phyloP scores from a whole-genome alignment of 2,329 filamentous ascomycete genomes.

The Trichocomaceae sp. region DNA sequence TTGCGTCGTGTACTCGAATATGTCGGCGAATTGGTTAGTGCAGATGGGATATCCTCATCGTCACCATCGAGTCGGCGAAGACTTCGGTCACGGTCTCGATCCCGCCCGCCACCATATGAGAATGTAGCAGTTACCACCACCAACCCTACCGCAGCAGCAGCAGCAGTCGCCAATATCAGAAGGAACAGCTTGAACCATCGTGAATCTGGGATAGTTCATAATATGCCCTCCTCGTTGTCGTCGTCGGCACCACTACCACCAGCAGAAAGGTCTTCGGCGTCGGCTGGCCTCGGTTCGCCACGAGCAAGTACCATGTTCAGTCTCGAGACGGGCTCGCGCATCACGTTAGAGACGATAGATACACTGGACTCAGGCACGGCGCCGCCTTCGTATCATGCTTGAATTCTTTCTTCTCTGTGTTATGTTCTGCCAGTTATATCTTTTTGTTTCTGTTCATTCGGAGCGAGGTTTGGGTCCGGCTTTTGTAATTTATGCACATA shows the following conservation, averaged over 20 bases:
- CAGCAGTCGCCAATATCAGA: no score
- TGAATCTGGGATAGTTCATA: neutral
- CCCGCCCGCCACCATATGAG: slow-evolving; percentile 6
- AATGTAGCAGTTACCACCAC: neutral
- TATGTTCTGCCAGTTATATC: no score
- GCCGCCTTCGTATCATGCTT: slow-evolving; percentile 18
- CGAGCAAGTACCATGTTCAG: slow-evolving; percentile 24
- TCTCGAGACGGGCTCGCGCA: slow-evolving; percentile 22
- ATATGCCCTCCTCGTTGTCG: neutral
- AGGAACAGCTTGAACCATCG: neutral
- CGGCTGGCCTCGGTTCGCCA: slow-evolving; percentile 23
- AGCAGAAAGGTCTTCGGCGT: slow-evolving; percentile 8
- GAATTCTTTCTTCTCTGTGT: neutral
- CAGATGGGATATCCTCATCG: slow-evolving; percentile 22
- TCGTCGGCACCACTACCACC: neutral
- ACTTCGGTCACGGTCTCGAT: slow-evolving; percentile 7
- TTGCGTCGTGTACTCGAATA: slow-evolving; percentile 48
- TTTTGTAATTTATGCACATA: no score
- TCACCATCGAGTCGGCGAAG: slow-evolving; percentile 17
- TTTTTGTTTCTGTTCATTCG: no score
- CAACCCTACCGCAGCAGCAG: neutral
- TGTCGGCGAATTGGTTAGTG: slow-evolving; percentile 44
- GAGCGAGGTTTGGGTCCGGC: no score
- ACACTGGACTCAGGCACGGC: slow-evolving; percentile 18
- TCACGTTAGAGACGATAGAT: slow-evolving; percentile 24